Conservation (phyloP, 1,284 basidiomycete genomes). For the Trichosporon asahii region DNA sequence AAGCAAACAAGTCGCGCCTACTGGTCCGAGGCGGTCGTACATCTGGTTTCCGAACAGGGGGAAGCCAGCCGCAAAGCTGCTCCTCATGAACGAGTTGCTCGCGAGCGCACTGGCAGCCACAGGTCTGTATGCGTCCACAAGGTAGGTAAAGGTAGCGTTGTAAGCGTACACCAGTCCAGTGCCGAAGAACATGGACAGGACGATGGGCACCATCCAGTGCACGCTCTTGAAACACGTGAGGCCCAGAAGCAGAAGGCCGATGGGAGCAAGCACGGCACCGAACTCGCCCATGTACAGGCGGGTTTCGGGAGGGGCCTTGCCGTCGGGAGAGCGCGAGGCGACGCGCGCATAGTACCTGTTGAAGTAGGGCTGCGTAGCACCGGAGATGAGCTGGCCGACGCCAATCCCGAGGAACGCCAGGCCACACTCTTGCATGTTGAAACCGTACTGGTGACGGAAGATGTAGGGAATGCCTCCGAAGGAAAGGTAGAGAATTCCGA, state of each 20-base stretch:
- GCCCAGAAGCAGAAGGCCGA: slow-evolving; percentile 69
- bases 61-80: slow-evolving; percentile 66
- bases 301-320: slow-evolving; percentile 64
- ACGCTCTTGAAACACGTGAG: slow-evolving; percentile 66
- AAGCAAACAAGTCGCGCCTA: slow-evolving; percentile 71
- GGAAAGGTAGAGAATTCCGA: slow-evolving; percentile 71
- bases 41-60: slow-evolving; percentile 57
- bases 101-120: slow-evolving; percentile 75
- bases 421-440: slow-evolving; percentile 62
- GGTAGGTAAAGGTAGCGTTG: slow-evolving; percentile 64
- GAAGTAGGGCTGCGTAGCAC: slow-evolving; percentile 63
- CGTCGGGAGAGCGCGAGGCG: slow-evolving; percentile 48
- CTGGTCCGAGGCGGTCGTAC: slow-evolving; percentile 59
- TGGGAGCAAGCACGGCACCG: slow-evolving; percentile 65
- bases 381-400: slow-evolving; percentile 61
- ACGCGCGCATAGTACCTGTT: slow-evolving; percentile 54
- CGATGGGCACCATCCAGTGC: slow-evolving; percentile 60
- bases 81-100: slow-evolving; percentile 65
- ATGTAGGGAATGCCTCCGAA: slow-evolving; percentile 66
- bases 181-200: slow-evolving; percentile 43
- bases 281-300: slow-evolving; percentile 65
- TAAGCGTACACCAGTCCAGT: slow-evolving; percentile 59
- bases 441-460: slow-evolving; percentile 61
- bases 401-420: slow-evolving; percentile 70
- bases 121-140: slow-evolving; percentile 62